These are phyloP conservation scores for Diaporthe velutina DNA, from an alignment of 2,329 filamentous ascomycete genomes.

Conservation along the genomic window DNA sequence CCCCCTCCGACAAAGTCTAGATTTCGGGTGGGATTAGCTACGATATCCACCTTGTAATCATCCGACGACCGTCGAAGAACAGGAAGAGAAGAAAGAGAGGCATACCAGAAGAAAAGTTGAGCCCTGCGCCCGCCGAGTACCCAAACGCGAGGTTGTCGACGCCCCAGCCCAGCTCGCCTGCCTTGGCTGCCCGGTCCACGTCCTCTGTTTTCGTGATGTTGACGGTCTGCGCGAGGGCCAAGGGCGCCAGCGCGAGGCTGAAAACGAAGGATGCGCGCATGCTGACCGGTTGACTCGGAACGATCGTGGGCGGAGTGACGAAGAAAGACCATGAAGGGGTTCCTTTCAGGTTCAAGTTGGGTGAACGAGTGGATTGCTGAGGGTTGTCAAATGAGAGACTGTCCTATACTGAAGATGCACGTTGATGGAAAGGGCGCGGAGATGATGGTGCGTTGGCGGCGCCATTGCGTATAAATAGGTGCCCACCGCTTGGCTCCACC, in stretches of 20 bases:
- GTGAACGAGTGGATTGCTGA: background rate
- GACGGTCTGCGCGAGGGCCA: conserved; percentile 6
- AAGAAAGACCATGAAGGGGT: background rate
- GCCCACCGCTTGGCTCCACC: conserved; percentile 8
- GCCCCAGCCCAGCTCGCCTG: conserved; percentile 24
- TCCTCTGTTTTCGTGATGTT: conserved; percentile 23
- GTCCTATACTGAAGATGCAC: background rate
- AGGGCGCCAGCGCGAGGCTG: conserved; percentile 15
- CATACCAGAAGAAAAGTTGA: conserved; percentile 24
- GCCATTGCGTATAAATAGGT: conserved; percentile 5
- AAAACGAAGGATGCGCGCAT: background rate
- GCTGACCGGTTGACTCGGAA: background rate
- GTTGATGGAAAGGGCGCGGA: background rate
- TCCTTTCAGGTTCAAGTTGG: background rate
- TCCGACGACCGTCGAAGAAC: background rate
- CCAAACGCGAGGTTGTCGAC: conserved; percentile 16
- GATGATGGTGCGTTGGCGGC: background rate
- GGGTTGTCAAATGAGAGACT: background rate
- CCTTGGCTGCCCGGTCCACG: conserved; percentile 7
- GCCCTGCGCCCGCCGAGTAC: conserved; percentile 21
- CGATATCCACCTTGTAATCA: too few relatives aligned
- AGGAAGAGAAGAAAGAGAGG: background rate
- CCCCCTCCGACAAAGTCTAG: conserved; percentile 15
- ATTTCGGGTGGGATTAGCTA: background rate
- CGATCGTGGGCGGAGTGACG: background rate